Conservation (phyloP, 23 red algal species). For the Gracilaria caudata region DNA sequence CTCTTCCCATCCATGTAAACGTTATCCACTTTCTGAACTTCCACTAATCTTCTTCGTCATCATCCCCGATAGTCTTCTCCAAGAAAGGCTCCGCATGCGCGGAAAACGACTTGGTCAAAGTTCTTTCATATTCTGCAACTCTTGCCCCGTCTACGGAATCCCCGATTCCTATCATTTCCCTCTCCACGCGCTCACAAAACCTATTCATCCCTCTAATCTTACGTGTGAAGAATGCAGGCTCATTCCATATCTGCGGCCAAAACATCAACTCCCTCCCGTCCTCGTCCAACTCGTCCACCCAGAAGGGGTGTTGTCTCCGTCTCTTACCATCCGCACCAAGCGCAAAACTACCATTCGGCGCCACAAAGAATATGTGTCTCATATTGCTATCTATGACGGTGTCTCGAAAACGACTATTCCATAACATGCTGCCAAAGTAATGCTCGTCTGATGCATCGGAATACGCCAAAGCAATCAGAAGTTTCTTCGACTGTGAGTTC, state of each 20-base stretch:
- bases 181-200: constrained; percentile 45
- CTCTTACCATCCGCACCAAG: constrained; percentile 39
- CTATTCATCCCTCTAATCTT: constrained; percentile 43
- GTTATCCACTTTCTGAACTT: too few species aligned
- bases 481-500: constrained; percentile 51
- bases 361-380: constrained; percentile 73
- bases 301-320: constrained; percentile 78
- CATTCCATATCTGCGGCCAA: constrained; percentile 32
- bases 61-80: neutral
- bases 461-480: constrained; percentile 57
- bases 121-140: constrained; percentile 25
- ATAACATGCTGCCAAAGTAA: constrained; percentile 72
- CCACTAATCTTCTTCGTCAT: neutral
- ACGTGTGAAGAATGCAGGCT: constrained; percentile 48
- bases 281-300: constrained; percentile 70
- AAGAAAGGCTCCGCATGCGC: neutral
- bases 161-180: constrained; percentile 55
- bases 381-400: constrained; percentile 54
- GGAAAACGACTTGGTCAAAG: constrained; percentile 26
- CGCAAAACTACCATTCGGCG: constrained; percentile 62
- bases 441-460: constrained; percentile 67
- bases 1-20: too few species aligned
- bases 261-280: constrained; percentile 29
- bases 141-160: neutral
- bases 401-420: constrained; percentile 47